Evolutionary conservation across 768 basidiomycete genomes (phyloP), one percentile per base, ranked within the genome.

Genomic region (Hericium erinaceus): DNA sequence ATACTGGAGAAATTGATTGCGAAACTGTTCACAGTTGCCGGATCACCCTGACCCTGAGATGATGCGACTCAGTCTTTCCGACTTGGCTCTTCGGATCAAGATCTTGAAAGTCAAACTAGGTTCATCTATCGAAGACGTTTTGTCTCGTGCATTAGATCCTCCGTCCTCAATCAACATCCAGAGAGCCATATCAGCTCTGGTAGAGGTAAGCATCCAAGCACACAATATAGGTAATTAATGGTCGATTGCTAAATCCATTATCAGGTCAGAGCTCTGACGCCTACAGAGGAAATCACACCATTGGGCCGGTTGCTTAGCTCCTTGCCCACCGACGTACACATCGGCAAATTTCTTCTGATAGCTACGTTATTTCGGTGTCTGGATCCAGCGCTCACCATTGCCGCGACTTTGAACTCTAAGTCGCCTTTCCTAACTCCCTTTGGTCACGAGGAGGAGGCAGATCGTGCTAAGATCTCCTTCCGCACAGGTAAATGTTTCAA

Each of bases 301-400:
- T 89, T 98, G 84, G 95, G 95, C 41, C 77, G 85, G 55, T 74
- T 95, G 22, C 77, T 99, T 41, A 92, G 91, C 74, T 89, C 91
- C 67, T 75, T 99, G 40, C 95, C 95, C 0, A 91, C 93, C 49
- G 95, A 99, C 67, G 95, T 98, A 15, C 92, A 98, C 68, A 80
- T 97, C 3, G 95, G 94, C 40, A 97, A 98, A 74, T 89, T 98
- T 67, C 76, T 98, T 15, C 75, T 98, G 44, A 82, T 85, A 24
- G 87, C 94, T 5, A 84, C 87, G 2, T 68, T 93, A 40, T 90
- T 98, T 69, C 82, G 83, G 48, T 98, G 95, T 68, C 73, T 98
- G 60, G 95, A 98, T 70, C 92, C 95, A 1, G 95, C 93, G n/a
- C 76, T 99, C 52, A 97, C 95, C 5, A 94, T 99, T 58, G 93